A percentile compares a stretch with the other conserved stretches of the same genome.
These are phyloP conservation scores for Camelina sativa DNA, from an alignment of 345 rosid genomes.

Conservation along the genomic window DNA sequence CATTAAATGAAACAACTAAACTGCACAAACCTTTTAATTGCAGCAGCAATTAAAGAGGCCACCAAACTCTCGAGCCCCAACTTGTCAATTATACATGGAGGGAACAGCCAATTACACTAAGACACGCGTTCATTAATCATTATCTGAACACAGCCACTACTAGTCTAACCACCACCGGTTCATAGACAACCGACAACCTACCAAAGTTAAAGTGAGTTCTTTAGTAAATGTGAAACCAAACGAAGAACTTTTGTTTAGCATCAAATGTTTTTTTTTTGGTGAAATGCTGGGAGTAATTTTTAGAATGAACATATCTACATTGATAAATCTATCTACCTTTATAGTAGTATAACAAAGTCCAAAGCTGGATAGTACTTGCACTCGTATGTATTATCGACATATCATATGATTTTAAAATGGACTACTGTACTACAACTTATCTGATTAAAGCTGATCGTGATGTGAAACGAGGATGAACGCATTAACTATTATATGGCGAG, in stretches of 20 bases:
- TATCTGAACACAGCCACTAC: conserved; percentile 15
- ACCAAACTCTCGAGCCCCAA: conserved; percentile 28
- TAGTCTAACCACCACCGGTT: conserved; percentile 33
- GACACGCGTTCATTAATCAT: not conserved
- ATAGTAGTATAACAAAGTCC: not conserved
- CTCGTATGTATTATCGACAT: not conserved
- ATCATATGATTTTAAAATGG: not conserved
- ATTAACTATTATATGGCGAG: not conserved
- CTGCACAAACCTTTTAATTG: not conserved
- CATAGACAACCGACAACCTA: conserved; percentile 7
- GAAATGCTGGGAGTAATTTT: not conserved
- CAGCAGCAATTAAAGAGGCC: conserved; percentile 23
- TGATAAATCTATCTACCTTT: no score
- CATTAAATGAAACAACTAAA: conserved; percentile 30
- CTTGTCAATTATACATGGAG: conserved; percentile 1
- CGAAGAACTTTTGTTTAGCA: not conserved
- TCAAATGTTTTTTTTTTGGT: not conserved
- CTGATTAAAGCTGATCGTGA: not conserved
- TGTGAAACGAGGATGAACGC: conserved; percentile 8
- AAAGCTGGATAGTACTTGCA: not conserved
- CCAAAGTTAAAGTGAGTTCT: conserved; percentile 2
- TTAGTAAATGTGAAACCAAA: not conserved
- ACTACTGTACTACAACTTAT: not conserved
- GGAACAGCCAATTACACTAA: not conserved
- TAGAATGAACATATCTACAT: not conserved